These are phyloP conservation scores for Anisodus acutangulus DNA, from an alignment of 257 asterid species.

Conservation along the genomic window DNA sequence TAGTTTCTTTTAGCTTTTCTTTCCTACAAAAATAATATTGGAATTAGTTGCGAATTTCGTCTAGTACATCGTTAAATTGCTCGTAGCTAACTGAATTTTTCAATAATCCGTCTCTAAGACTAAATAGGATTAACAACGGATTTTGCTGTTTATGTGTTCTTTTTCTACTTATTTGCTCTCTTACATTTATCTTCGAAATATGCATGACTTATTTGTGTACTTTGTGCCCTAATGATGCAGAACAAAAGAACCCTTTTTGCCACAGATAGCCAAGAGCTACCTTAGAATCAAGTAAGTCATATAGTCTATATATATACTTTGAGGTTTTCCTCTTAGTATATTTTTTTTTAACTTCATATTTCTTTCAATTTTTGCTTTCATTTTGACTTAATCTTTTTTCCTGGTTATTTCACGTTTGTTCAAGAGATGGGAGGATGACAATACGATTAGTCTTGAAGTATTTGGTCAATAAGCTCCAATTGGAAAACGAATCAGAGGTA, in stretches of 20 bases:
- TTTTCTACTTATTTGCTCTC: conserved; percentile 6
- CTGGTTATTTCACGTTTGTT: background rate
- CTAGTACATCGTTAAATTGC: background rate
- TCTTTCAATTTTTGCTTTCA: background rate
- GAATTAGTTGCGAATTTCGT: background rate
- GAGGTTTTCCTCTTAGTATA: background rate
- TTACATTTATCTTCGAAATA: background rate
- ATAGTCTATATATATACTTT: background rate
- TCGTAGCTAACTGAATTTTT: background rate
- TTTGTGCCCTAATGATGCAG: conserved; percentile 44
- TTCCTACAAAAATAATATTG: too few relatives aligned
- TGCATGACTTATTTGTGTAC: background rate
- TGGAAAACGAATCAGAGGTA: conserved; percentile 96
- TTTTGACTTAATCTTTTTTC: background rate
- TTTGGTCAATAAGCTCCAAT: conserved; percentile 78
- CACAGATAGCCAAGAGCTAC: conserved; percentile 90
- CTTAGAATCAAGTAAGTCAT: conserved; percentile 81
- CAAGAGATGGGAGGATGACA: conserved; percentile 89
- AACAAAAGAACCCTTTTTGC: conserved; percentile 78
- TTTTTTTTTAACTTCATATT: background rate
- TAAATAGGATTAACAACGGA: background rate
- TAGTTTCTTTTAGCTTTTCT: background rate
- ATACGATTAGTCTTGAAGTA: conserved; percentile 80
- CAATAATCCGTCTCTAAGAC: background rate
- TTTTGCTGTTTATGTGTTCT: background rate